Conservation (phyloP, 305 asterid genomes). For the Fraxinus ornus region DNA sequence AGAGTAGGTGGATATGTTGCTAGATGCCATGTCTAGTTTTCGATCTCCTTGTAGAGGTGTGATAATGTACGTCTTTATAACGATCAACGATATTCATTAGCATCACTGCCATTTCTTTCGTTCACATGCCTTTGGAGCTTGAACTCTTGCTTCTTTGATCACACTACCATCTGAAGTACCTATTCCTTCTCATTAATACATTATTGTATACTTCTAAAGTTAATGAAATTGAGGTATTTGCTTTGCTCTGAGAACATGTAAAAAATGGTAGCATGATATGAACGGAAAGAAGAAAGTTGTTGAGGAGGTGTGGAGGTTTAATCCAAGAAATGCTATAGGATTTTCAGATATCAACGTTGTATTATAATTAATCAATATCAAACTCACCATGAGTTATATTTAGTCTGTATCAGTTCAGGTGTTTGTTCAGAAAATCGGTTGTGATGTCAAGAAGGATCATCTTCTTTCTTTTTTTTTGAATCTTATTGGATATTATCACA, state of each 20-base stretch:
- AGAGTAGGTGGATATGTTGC: neutral
- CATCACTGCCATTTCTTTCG: neutral
- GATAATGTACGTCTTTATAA: neutral
- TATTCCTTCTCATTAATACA: neutral
- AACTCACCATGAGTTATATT: neutral
- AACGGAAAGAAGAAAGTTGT: neutral
- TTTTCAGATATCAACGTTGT: neutral
- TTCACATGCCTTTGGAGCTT: neutral
- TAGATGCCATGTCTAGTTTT: neutral
- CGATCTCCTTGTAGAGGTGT: neutral
- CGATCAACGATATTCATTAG: neutral
- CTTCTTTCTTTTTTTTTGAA: neutral
- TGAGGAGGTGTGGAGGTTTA: neutral
- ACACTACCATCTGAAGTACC: neutral
- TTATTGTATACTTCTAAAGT: neutral
- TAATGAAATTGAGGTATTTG: neutral
- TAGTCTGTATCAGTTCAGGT: neutral
- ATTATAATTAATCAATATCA: neutral
- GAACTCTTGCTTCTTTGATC: neutral
- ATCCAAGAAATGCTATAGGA: neutral
- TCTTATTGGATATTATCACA: neutral
- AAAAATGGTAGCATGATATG: neutral
- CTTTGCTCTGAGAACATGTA: neutral
- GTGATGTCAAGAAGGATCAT: neutral
- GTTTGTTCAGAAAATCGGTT: neutral